Evolutionary conservation across 495 filamentous ascomycete genomes (phyloP), one percentile per base, ranked within the genome.

Genomic region (Tuber indicum): DNA sequence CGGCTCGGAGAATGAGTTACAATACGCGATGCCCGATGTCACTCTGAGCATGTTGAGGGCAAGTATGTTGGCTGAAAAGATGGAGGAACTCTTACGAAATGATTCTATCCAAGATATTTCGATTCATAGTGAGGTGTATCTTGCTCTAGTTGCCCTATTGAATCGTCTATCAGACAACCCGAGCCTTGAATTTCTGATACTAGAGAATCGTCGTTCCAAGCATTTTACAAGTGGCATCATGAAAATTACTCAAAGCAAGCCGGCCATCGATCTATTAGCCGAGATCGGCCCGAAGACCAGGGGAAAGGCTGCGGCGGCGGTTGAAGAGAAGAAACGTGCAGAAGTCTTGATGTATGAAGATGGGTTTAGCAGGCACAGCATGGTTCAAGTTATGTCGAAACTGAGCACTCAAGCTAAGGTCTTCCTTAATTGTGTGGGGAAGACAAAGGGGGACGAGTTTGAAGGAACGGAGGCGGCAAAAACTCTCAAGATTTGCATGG

Each of bases 81-180:
- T 76, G 8, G 75, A 78, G 39, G 77, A 78, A 14, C 77, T 78
- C 66, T 76, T 78, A n/a, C 77, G 77, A 70, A 78, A 78, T 44
- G 77, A 78, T 78, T 78, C 77, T 3, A 36, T 78, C 36, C 75
- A 78, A n/a, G 77, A 78, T 70, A 78, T 78, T 44, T 78, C 77
- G 4, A 70, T 78, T 70, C 77, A 78, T 19, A 78, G 77, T 19
- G 75, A 78, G 75, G 73, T 78, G 43, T 78, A 78, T 71, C 71
- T 78, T 32, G 49, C 75, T 47, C 73, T 78, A 10, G 52, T 78
- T 58, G 52, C 39, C 19, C 44, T 78, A 32, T 76, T 78, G 41
- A 70, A 39, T 21, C 77, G 71, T 26, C 72, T 78, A 69, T 78
- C 75, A 45, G 75, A 75, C 36, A 77, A 43, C 39, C 36, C 77